Percentiles rank a stretch among this genome's conserved stretches.
phyloP scores from a whole-genome alignment of 2,329 filamentous ascomycete species.

The Exophiala oligosperma region DNA sequence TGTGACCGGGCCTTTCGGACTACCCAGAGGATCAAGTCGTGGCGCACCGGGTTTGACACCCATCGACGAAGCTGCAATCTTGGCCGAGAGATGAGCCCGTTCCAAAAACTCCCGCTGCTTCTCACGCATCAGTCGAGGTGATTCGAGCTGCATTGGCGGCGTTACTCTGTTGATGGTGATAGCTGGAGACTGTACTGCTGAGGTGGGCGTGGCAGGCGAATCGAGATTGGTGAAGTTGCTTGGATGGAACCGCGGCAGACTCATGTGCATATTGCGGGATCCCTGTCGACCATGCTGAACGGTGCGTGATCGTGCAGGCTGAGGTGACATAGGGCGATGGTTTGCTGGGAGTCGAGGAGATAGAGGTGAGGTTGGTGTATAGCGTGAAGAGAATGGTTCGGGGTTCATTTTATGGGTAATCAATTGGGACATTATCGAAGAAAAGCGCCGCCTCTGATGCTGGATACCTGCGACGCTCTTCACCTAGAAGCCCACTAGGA shows the following conservation, averaged over 20 bases:
- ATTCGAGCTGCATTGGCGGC: constrained; percentile 33
- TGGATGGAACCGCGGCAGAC: constrained; percentile 48
- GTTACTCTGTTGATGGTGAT: constrained; percentile 27
- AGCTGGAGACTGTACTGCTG: constrained; percentile 33
- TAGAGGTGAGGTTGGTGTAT: constrained; percentile 30
- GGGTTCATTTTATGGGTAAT: constrained; percentile 18
- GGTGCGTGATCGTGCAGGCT: constrained; percentile 35
- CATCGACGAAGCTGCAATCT: constrained; percentile 31
- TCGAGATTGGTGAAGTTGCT: constrained; percentile 40
- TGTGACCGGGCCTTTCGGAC: constrained; percentile 46
- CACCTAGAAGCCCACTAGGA: not conserved
- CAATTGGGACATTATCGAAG: not conserved
- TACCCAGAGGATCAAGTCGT: constrained; percentile 45
- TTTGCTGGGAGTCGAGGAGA: constrained; percentile 23
- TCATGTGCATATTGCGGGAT: constrained; percentile 41
- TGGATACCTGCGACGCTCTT: constrained; percentile 11
- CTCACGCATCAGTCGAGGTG: constrained; percentile 38
- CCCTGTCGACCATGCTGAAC: constrained; percentile 37
- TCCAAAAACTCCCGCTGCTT: constrained; percentile 47
- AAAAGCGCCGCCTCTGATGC: constrained; percentile 8
- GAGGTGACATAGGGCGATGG: constrained; percentile 34
- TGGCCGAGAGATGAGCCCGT: constrained; percentile 34
- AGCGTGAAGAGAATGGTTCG: constrained; percentile 23
- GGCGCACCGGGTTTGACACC: constrained; percentile 43
- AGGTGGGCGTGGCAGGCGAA: constrained; percentile 35